Conservation (phyloP, 768 basidiomycete species). For the Arthromyces matolae region DNA sequence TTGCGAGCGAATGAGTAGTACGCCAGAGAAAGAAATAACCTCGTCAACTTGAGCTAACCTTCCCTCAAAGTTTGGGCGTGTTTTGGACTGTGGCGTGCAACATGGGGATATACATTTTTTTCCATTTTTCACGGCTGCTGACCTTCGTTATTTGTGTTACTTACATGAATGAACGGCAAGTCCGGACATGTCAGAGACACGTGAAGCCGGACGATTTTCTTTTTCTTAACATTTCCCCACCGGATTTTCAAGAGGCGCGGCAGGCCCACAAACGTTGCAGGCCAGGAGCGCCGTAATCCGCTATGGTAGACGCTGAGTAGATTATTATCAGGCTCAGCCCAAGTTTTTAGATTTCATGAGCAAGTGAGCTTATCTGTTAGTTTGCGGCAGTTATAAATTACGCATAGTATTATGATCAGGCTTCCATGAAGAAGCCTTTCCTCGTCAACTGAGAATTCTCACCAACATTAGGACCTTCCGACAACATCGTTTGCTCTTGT, state of each 20-base stretch:
- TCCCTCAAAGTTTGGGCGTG: constrained; percentile 1
- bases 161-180: constrained; percentile 13
- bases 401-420: neutral
- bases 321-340: too few relatives aligned
- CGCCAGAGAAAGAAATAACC: neutral
- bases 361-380: too few relatives aligned
- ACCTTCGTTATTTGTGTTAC: constrained; percentile 15
- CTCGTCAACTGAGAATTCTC: constrained; percentile 1
- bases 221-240: neutral
- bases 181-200: constrained; percentile 10
- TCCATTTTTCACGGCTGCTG: constrained; percentile 27
- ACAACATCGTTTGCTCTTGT: constrained; percentile 6
- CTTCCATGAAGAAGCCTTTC: constrained; percentile 1
- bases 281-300: too few relatives aligned
- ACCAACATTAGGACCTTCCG: constrained; percentile 4
- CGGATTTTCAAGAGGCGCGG: neutral
- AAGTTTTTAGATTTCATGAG: too few relatives aligned
- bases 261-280: too few relatives aligned
- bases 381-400: too few relatives aligned
- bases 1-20: neutral
- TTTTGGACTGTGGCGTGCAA: constrained; percentile 17
- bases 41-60: neutral
- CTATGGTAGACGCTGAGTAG: too few relatives aligned
- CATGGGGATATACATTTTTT: constrained; percentile 17
- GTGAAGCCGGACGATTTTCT: constrained; percentile 10